phyloP scores from a whole-genome alignment of 495 filamentous ascomycete species.

The Annulohypoxylon nitens region DNA sequence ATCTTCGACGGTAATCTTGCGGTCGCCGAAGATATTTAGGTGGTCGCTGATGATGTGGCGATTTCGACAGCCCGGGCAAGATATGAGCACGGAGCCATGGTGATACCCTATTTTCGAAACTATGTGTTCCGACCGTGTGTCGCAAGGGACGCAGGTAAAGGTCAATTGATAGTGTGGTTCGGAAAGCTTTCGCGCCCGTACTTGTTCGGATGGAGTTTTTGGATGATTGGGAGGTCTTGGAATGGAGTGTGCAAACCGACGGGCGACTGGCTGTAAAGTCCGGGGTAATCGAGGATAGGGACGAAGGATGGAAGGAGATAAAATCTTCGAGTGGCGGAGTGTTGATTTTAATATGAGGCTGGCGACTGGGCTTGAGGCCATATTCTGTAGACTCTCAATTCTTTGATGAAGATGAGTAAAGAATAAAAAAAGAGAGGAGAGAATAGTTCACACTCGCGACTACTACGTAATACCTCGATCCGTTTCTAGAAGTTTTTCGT shows the following conservation, averaged over 20 bases:
- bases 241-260: conserved; percentile 55
- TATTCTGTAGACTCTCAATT: conserved; percentile 9
- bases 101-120: conserved; percentile 96
- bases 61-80: conserved; percentile 84
- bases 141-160: conserved; percentile 94
- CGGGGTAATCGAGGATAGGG: conserved; percentile 34
- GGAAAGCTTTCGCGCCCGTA: conserved; percentile 34
- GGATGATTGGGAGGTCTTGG: conserved; percentile 50
- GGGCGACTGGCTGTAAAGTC: conserved; percentile 31
- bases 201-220: conserved; percentile 24
- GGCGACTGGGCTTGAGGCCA: conserved; percentile 33
- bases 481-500: neutral
- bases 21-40: conserved; percentile 80
- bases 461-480: conserved; percentile 5
- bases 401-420: conserved; percentile 3
- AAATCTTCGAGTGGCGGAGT: conserved; percentile 15
- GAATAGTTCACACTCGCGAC: neutral
- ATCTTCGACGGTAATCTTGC: conserved; percentile 76
- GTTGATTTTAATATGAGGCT: conserved; percentile 11
- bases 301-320: conserved; percentile 35
- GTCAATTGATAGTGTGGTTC: conserved; percentile 83
- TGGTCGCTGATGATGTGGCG: conserved; percentile 95
- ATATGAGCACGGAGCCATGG: conserved; percentile 85
- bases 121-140: conserved; percentile 76
- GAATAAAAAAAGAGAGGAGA: neutral